These are phyloP conservation scores for Ophiocordyceps australis DNA, from an alignment of 2,329 filamentous ascomycete genomes.

Conservation along the genomic window DNA sequence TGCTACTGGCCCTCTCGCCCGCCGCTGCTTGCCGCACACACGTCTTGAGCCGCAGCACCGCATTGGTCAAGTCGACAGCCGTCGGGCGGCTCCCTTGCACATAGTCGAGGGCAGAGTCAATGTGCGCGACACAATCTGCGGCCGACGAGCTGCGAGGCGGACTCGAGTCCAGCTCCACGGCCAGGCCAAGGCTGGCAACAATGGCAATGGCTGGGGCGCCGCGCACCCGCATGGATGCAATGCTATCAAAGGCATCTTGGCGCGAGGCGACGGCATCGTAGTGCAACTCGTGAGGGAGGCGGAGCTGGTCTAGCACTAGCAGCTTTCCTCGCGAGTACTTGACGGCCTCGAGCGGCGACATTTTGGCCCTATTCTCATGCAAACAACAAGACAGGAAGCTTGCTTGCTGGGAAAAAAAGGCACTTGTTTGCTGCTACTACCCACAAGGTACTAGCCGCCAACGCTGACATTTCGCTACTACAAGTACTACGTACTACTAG, in stretches of 20 bases:
- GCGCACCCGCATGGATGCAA: conserved; percentile 61
- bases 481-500: no score
- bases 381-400: no score
- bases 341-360: conserved; percentile 55
- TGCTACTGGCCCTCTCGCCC: conserved; percentile 21
- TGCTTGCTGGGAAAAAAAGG: no score
- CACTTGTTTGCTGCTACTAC: no score
- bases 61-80: conserved; percentile 86
- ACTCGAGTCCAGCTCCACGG: conserved; percentile 58
- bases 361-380: no score
- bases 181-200: conserved; percentile 78
- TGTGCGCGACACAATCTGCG: conserved; percentile 47
- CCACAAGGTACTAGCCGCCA: no score
- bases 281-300: conserved; percentile 60
- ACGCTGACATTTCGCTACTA: no score
- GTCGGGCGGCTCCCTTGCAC: conserved; percentile 81
- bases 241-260: conserved; percentile 66
- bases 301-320: conserved; percentile 69
- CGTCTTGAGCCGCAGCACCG: conserved; percentile 60
- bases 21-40: conserved; percentile 34
- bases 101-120: conserved; percentile 65
- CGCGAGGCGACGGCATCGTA: conserved; percentile 56
- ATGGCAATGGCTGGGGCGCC: conserved; percentile 91
- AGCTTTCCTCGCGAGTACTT: conserved; percentile 55
- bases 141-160: conserved; percentile 21